These are phyloP conservation scores for Cercospora sp. DNA, from an alignment of 2,329 filamentous ascomycete species.

Conservation along the genomic window DNA sequence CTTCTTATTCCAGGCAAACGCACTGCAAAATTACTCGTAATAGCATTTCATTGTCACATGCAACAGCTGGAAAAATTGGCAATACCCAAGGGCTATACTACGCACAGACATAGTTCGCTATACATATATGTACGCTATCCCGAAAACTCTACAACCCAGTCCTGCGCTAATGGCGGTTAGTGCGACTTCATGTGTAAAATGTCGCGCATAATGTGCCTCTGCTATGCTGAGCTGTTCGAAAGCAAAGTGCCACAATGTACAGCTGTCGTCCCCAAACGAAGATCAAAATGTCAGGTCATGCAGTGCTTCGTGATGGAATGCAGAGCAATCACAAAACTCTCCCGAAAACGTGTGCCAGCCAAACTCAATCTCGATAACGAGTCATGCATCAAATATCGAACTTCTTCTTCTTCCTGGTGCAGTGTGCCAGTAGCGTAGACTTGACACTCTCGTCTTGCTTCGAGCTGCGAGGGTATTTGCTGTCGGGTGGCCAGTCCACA, in stretches of 20 bases:
- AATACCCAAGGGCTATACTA: too few species aligned
- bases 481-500: constrained; percentile 33
- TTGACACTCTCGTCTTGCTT: constrained; percentile 42
- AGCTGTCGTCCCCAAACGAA: neutral
- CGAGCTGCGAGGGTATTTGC: constrained; percentile 29
- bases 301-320: neutral
- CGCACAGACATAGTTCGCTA: neutral
- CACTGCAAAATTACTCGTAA: neutral
- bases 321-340: neutral
- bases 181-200: neutral
- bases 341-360: neutral
- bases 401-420: constrained; percentile 30
- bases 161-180: neutral
- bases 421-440: constrained; percentile 33
- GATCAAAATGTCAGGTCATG: neutral
- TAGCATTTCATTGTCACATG: neutral
- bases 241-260: neutral
- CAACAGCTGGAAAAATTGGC: neutral
- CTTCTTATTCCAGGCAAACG: neutral
- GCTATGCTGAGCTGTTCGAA: constrained; percentile 1
- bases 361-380: constrained; percentile 10
- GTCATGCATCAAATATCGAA: constrained; percentile 24
- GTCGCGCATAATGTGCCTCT: neutral
- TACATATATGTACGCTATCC: neutral
- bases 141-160: too few species aligned